These are phyloP conservation scores for Backusella morwellensis DNA, from an alignment of 192 early-diverging fungal species.

Conservation along the genomic window DNA sequence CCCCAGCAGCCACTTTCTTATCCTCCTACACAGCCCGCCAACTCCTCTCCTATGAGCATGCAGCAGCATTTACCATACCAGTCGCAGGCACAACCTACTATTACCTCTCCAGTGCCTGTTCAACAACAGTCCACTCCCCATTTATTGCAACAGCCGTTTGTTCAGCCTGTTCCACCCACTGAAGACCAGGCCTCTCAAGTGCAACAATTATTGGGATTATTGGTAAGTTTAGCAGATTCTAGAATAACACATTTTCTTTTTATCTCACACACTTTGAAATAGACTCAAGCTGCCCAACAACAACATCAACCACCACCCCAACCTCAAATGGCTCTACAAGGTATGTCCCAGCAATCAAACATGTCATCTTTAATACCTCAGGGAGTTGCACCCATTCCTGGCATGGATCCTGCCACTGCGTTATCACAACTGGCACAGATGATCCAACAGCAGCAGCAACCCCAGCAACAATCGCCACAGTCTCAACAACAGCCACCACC, in stretches of 20 bases:
- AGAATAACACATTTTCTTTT: too few relatives aligned
- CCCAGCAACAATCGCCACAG: neutral
- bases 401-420: constrained; percentile 17
- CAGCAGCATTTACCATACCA: constrained; percentile 3
- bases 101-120: neutral
- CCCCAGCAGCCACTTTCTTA: neutral
- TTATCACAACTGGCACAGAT: neutral
- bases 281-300: constrained; percentile 18
- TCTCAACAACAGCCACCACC: neutral
- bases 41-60: neutral
- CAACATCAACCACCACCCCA: neutral
- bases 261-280: neutral
- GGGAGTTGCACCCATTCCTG: constrained; percentile 4
- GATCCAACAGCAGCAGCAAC: neutral
- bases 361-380: neutral
- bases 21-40: neutral
- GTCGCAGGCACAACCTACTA: neutral
- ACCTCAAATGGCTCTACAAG: neutral
- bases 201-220: constrained; percentile 24
- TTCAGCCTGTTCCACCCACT: constrained; percentile 16
- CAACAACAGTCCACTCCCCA: neutral
- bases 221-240: neutral
- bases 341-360: neutral
- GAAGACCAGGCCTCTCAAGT: constrained; percentile 21
- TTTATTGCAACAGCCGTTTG: constrained; percentile 9